Evolutionary conservation across 169 alveolate genomes (phyloP).

Genomic region (Sarcocystis neurona): DNA sequence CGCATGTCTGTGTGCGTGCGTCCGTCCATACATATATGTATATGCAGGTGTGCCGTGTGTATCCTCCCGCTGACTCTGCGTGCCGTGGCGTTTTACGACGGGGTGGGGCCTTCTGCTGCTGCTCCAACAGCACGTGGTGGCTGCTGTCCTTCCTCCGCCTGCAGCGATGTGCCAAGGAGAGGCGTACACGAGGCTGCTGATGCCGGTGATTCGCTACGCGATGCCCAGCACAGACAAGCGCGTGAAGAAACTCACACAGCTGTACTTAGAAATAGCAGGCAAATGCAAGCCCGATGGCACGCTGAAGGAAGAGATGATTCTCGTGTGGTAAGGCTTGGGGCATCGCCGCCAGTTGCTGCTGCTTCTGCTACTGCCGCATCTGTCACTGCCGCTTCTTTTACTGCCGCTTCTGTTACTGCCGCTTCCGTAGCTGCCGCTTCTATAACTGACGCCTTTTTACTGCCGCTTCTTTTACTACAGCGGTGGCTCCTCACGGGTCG

Average conservation of each 20-base stretch:
- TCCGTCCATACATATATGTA: neutral
- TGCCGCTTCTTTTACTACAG: neutral
- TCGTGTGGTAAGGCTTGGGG: constrained; percentile 80
- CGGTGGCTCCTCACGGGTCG: too few relatives aligned
- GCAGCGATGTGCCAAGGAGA: constrained; percentile 51
- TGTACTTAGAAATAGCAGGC: constrained; percentile 91
- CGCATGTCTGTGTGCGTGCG: too few relatives aligned
- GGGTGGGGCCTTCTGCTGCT: too few relatives aligned
- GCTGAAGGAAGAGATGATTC: constrained; percentile 91
- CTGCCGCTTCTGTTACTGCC: neutral
- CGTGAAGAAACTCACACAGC: constrained; percentile 87
- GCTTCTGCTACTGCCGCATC: neutral
- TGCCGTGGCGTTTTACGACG: neutral
- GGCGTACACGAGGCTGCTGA: constrained; percentile 35
- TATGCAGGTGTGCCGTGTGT: neutral
- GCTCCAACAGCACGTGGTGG: too few relatives aligned
- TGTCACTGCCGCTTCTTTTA: neutral
- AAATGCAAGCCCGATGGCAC: constrained; percentile 90
- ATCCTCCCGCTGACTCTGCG: neutral
- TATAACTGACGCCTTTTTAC: neutral
- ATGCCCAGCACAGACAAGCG: constrained; percentile 67
- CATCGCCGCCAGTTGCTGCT: neutral
- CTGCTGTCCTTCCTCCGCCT: neutral
- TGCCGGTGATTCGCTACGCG: constrained; percentile 55
- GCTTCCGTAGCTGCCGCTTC: neutral